phyloP scores from a whole-genome alignment of 169 alveolate species.

The Eimeria necatrix region DNA sequence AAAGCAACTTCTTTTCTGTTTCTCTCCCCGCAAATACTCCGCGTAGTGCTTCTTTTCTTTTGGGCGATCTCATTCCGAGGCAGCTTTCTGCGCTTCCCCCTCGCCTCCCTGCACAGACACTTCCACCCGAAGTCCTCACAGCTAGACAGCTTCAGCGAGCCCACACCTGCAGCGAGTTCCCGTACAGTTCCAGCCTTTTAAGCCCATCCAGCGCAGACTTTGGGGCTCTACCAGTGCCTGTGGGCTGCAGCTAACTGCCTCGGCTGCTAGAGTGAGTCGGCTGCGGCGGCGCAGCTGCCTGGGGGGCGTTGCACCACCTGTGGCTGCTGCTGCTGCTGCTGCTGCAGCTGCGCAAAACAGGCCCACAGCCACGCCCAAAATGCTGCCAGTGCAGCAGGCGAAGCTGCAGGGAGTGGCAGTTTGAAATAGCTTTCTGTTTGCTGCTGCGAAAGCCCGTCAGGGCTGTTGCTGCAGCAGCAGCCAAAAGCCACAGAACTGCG shows the following conservation, averaged over 20 bases:
- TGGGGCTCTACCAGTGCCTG: background rate
- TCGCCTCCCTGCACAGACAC: background rate
- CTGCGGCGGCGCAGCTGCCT: background rate
- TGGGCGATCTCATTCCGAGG: constrained; percentile 14
- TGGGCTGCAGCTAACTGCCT: background rate
- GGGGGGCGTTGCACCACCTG: background rate
- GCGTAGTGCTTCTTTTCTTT: constrained; percentile 20
- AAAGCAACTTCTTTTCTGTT: background rate
- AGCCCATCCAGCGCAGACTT: too few relatives aligned
- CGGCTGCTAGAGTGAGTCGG: background rate
- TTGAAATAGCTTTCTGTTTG: too few relatives aligned
- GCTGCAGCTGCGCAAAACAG: background rate
- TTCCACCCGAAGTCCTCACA: background rate
- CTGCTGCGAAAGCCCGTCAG: background rate
- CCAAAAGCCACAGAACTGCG: too few relatives aligned
- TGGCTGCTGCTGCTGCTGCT: constrained; percentile 9
- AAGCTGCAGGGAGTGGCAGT: too few relatives aligned
- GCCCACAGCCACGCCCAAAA: too few relatives aligned
- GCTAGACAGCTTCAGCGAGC: background rate
- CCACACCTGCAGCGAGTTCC: constrained; percentile 17
- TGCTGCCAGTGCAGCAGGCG: constrained; percentile 10
- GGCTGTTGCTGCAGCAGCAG: constrained; percentile 8
- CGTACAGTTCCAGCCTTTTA: too few relatives aligned
- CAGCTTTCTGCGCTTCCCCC: background rate
- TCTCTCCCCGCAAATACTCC: constrained; percentile 62